These are phyloP conservation scores for Penicillium nucicola DNA, from an alignment of 495 filamentous ascomycete genomes.

Conservation along the genomic window DNA sequence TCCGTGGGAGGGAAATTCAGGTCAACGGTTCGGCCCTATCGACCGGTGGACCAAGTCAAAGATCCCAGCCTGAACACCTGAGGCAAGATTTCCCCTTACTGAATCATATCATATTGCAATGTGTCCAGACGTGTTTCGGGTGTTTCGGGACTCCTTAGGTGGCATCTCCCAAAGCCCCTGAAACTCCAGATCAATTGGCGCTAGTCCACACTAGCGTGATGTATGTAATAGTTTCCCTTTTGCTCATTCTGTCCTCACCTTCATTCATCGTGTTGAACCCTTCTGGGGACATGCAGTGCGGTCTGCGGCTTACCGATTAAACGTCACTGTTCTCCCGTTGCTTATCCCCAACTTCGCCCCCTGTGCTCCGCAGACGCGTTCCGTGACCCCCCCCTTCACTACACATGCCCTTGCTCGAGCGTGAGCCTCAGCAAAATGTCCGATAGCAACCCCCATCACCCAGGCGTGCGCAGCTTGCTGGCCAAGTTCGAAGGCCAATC, in stretches of 20 bases:
- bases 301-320: slow-evolving; percentile 7
- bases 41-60: no score
- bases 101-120: neutral
- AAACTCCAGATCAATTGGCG: slow-evolving; percentile 19
- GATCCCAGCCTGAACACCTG: no score
- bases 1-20: no score
- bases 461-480: slow-evolving; percentile 68
- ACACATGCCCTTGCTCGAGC: slow-evolving; percentile 16
- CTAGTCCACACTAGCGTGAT: slow-evolving; percentile 24
- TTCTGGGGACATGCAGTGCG: slow-evolving; percentile 8
- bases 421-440: slow-evolving; percentile 38
- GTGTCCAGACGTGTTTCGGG: neutral
- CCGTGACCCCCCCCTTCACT: slow-evolving; percentile 13
- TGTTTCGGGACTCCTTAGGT: no score
- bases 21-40: no score
- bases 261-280: neutral
- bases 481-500: slow-evolving; percentile 80
- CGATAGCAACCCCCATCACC: slow-evolving; percentile 41
- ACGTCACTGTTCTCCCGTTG: neutral
- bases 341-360: slow-evolving; percentile 4
- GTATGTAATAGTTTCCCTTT: slow-evolving; percentile 19
- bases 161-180: slow-evolving; percentile 8
- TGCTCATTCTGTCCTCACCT: slow-evolving; percentile 11
- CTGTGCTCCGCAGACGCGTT: slow-evolving; percentile 16
- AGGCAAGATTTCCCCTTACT: neutral